phyloP scores from a whole-genome alignment of 108 stramenopile genomes.

The Nannochloropsis salina region DNA sequence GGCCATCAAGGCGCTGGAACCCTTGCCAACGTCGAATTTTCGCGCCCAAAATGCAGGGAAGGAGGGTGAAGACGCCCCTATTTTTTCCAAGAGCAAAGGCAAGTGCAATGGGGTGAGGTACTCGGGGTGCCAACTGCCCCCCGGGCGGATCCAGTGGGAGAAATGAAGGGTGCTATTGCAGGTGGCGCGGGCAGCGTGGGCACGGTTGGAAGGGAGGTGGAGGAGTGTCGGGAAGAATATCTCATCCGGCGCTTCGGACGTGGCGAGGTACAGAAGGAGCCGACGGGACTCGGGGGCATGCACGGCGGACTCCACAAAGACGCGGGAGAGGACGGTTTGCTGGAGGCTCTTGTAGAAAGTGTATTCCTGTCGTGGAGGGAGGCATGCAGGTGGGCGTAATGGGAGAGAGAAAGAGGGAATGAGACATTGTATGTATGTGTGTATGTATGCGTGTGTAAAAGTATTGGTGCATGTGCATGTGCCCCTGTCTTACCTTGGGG shows the following conservation, averaged over 20 bases:
- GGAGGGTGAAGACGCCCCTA: not conserved
- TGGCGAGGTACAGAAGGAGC: constrained; percentile 43
- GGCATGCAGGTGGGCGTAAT: not conserved
- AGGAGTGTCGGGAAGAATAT: constrained; percentile 47
- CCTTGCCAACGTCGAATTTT: not conserved
- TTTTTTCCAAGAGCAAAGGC: constrained; percentile 21
- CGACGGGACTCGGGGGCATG: constrained; percentile 30
- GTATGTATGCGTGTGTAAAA: not conserved
- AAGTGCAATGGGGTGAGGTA: constrained; percentile 46
- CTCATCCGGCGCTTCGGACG: constrained; percentile 42
- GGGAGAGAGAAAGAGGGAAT: not conserved
- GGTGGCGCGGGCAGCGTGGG: constrained; percentile 31
- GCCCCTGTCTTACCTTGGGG: constrained; percentile 3
- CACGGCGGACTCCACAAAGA: constrained; percentile 30
- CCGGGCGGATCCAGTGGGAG: constrained; percentile 51
- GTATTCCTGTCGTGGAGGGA: constrained; percentile 26
- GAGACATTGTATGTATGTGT: not conserved
- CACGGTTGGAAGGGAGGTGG: constrained; percentile 25
- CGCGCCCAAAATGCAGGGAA: not conserved
- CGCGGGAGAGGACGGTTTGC: constrained; percentile 37
- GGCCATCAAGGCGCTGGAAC: not conserved
- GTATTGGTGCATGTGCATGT: not conserved
- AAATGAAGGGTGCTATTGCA: constrained; percentile 43
- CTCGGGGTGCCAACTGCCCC: constrained; percentile 50
- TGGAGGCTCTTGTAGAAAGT: constrained; percentile 45